A percentile compares a stretch with the other conserved stretches of the same genome.
Evolutionary conservation across 495 filamentous ascomycete species (phyloP).

Genomic region (Friedmanniomyces simplex): DNA sequence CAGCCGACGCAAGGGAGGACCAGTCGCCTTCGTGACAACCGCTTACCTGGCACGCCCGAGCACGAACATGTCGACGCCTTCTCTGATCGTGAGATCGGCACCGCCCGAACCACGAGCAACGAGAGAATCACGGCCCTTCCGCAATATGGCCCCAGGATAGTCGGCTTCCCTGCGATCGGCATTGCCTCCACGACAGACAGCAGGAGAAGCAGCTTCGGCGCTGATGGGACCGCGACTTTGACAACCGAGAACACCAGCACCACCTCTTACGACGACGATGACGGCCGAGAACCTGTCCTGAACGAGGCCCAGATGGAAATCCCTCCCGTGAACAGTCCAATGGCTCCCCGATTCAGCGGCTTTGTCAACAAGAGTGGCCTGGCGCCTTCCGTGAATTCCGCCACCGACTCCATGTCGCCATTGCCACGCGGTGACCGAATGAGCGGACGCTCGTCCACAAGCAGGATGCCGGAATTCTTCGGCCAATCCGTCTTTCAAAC

Average conservation of each 20-base stretch:
- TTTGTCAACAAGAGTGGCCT: not conserved
- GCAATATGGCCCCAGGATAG: not conserved
- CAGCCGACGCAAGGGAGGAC: not conserved
- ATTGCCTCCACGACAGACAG: not conserved
- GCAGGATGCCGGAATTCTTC: constrained; percentile 32
- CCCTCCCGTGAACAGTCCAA: not conserved
- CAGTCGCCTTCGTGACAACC: not conserved
- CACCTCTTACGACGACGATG: not conserved
- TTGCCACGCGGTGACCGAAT: not conserved
- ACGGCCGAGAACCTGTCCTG: not conserved
- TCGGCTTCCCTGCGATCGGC: not conserved
- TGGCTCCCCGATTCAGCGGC: not conserved
- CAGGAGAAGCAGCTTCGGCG: not conserved
- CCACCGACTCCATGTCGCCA: not conserved
- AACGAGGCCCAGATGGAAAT: not conserved
- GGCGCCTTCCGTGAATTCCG: not conserved
- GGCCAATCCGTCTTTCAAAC: constrained; percentile 38
- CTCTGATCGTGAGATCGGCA: not conserved
- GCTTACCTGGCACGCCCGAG: not conserved
- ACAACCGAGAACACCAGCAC: not conserved
- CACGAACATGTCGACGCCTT: not conserved
- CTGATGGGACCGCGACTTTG: not conserved
- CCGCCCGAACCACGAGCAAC: not conserved
- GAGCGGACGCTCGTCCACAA: not conserved
- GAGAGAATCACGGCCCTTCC: not conserved